These are phyloP conservation scores for Phytophthora cryptogea DNA, from an alignment of 352 stramenopile genomes.

Conservation along the genomic window DNA sequence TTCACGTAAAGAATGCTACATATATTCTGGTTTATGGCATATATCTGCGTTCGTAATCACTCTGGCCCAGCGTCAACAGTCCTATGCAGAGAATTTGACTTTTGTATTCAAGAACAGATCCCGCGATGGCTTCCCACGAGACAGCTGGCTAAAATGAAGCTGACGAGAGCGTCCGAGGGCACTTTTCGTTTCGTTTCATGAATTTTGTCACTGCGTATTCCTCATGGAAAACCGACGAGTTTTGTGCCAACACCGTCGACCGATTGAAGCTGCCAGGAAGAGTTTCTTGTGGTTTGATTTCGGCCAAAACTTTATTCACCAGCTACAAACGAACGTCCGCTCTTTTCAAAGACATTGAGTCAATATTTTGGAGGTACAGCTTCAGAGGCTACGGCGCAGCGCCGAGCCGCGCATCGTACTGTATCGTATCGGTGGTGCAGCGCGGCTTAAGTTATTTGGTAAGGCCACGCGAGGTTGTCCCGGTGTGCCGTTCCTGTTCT, in stretches of 20 bases:
- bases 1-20: not conserved
- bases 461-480: no score
- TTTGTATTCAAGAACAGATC: conserved; percentile 8
- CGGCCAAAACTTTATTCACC: no score
- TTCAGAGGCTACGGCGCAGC: no score
- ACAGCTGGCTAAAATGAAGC: not conserved
- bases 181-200: conserved; percentile 11
- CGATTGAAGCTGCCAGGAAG: no score
- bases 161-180: conserved; percentile 7
- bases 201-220: conserved; percentile 4
- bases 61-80: not conserved
- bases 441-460: no score
- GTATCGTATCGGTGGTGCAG: no score
- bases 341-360: not conserved
- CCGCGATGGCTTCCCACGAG: not conserved
- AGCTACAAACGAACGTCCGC: not conserved
- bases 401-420: no score
- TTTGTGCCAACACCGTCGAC: no score
- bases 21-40: not conserved
- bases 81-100: not conserved
- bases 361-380: not conserved
- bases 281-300: no score
- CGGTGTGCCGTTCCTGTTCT: no score
- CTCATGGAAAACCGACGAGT: not conserved
- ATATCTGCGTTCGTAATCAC: not conserved